A percentile compares a stretch with the other conserved stretches of the same genome.
Evolutionary conservation across 78 protist species (phyloP).

Genomic region (Cyanophora paradoxa): DNA sequence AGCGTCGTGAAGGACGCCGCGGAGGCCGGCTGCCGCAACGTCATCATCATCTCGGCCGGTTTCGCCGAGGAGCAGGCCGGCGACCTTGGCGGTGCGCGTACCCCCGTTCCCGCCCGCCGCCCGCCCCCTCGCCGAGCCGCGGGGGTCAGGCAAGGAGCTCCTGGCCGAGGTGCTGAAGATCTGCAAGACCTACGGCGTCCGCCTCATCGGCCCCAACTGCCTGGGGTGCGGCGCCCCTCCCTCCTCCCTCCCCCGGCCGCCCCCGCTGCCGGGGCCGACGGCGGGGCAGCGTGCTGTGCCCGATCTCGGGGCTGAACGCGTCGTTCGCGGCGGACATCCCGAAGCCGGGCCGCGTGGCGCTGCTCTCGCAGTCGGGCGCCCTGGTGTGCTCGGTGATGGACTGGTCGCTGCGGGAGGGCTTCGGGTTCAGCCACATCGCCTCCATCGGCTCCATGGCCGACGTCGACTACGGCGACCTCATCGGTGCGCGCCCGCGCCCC

Average conservation of each 20-base stretch:
- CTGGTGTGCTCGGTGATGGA: conserved; percentile 29
- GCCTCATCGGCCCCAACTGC: conserved; percentile 38
- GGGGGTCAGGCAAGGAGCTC: conserved; percentile 13
- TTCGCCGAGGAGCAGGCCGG: too few relatives aligned
- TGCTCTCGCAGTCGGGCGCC: conserved; percentile 50
- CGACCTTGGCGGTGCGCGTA: too few relatives aligned
- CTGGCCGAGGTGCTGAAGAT: conserved; percentile 8
- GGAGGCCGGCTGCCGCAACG: background rate
- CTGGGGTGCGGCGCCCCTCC: background rate
- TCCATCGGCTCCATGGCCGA: conserved; percentile 35
- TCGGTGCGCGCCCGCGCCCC: too few relatives aligned
- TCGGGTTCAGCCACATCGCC: conserved; percentile 35
- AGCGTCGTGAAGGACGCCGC: conserved; percentile 9
- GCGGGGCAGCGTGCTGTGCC: too few relatives aligned
- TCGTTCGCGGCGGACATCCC: conserved; percentile 23
- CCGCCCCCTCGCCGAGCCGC: too few relatives aligned
- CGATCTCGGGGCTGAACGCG: conserved; percentile 14
- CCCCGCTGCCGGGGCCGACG: too few relatives aligned
- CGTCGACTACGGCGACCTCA: conserved; percentile 24
- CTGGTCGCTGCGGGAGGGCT: background rate
- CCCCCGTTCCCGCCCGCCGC: too few relatives aligned
- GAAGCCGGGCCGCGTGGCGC: conserved; percentile 17
- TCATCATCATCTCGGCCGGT: conserved; percentile 42
- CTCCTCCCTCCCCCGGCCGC: too few relatives aligned
- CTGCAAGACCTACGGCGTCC: background rate